These are phyloP conservation scores for Chaetomium sp. DNA, from an alignment of 2,329 filamentous ascomycete genomes.

Conservation along the genomic window DNA sequence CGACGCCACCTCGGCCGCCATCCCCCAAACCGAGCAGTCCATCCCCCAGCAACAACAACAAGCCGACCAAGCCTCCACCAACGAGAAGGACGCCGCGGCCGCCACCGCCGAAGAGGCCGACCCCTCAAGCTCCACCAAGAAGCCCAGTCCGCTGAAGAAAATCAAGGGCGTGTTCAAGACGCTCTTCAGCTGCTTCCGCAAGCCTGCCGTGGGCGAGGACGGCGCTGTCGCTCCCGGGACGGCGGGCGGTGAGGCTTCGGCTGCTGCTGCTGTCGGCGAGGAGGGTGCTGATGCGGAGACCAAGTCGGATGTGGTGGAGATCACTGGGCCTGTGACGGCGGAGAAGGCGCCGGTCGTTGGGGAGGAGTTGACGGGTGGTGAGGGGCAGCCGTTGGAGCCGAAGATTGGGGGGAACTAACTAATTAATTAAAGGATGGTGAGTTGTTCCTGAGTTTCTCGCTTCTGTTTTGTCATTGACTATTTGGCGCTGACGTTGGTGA, in stretches of 20 bases:
- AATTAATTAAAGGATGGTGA: too few species aligned
- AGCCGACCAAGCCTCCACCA: background rate
- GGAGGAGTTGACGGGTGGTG: too few species aligned
- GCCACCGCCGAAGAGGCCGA: background rate
- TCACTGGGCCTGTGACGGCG: too few species aligned
- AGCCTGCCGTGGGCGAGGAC: slow-evolving; percentile 2
- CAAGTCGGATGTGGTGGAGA: too few species aligned
- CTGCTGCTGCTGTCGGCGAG: background rate
- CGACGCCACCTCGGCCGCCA: background rate
- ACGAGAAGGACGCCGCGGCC: background rate
- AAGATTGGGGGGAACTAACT: too few species aligned
- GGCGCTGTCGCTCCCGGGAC: background rate
- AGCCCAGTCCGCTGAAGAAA: slow-evolving; percentile 12
- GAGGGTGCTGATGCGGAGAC: too few species aligned
- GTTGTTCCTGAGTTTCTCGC: too few species aligned
- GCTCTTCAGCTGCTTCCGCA: slow-evolving; percentile 10
- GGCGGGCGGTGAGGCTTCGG: background rate
- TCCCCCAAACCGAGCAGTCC: slow-evolving; percentile 1
- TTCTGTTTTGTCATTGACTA: too few species aligned
- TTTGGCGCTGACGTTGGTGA: too few species aligned
- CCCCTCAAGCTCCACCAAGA: background rate
- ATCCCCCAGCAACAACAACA: background rate
- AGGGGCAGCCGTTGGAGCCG: too few species aligned
- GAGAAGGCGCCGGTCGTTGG: too few species aligned
- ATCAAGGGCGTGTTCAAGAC: slow-evolving; percentile 6